A percentile compares a stretch with the other conserved stretches of the same genome.
These are phyloP conservation scores for Phytopythium cucurbitacearum DNA, from an alignment of 352 stramenopile genomes.

Conservation along the genomic window DNA sequence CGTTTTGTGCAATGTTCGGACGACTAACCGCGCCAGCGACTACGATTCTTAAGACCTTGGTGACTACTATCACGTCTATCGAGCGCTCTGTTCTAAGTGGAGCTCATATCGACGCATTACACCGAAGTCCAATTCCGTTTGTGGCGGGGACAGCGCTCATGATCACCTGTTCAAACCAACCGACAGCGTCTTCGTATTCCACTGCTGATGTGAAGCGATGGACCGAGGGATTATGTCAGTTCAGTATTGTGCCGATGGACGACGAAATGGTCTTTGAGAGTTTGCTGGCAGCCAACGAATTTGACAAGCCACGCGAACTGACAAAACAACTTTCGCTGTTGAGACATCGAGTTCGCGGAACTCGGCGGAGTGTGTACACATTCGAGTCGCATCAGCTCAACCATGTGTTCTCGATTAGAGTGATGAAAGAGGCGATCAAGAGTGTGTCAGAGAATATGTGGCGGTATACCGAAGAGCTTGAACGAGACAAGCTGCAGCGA, in stretches of 20 bases:
- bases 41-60: constrained; percentile 22
- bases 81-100: constrained; percentile 35
- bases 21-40: background rate
- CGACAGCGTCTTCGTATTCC: too few relatives aligned
- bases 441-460: constrained; percentile 3
- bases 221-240: constrained; percentile 21
- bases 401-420: constrained; percentile 2
- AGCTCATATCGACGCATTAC: constrained; percentile 19
- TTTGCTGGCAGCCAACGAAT: constrained; percentile 22
- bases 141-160: constrained; percentile 31
- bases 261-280: constrained; percentile 25
- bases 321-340: constrained; percentile 18
- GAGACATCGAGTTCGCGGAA: constrained; percentile 14
- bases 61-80: constrained; percentile 16
- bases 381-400: too few relatives aligned
- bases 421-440: constrained; percentile 7
- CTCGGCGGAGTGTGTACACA: too few relatives aligned
- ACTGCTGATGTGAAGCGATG: background rate
- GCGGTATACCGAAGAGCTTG: constrained; percentile 8
- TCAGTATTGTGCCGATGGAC: constrained; percentile 24
- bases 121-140: constrained; percentile 27
- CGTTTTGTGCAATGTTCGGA: constrained; percentile 24
- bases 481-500: constrained; percentile 7
- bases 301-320: constrained; percentile 8
- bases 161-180: too few relatives aligned